Base-by-base conservation (phyloP, 2,329 filamentous ascomycete species). In the Trichophyton rubrum region DNA sequence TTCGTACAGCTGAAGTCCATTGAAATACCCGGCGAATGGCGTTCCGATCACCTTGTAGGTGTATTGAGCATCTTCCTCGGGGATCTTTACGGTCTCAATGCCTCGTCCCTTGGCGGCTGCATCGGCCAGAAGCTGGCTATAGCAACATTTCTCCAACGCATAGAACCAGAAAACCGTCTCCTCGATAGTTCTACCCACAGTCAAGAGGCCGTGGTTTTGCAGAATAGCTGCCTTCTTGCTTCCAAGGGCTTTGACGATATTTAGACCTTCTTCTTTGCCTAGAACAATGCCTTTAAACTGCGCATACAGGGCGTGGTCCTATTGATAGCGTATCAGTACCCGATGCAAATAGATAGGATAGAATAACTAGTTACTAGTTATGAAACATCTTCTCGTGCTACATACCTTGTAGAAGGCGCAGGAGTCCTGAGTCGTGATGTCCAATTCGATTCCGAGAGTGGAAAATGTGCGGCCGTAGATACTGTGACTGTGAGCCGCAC, bases 1-100 rank as follows among this genome's bases (percentile, higher is more conserved):
- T 74, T 89, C 86, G 73, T 90, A 90, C 64, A 85, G 66, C 15
- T 87, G 86, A 74, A 85, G 85, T 4, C 84, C 87, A 66, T 80
- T 84, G 68, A 90, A 90, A 78, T 82, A 89, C 0, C 87, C 87
- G 0, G 82, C 84, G 38, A 70, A 68, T 15, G 80, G 77, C 0
- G 77, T 80, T 0, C 87, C 87, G 2, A 89, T 76, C 0, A 82
- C 79, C 72, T 85, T 82, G 67, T 82, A 84, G 0, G 87, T 90
- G 67, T 81, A 87, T 15, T 70, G 75, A 0, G 87, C 87, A 69
- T 90, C 86, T 58, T 84, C 82, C 0, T 87, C 81, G 7, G 79
- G 76, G 66, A 90, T 86, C 71, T 86, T 85, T 33, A 88, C 74
- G 0, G 86, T 87, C 68, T 79, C 73, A 0, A 80, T 79, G 1